phyloP scores from a whole-genome alignment of 371 early-diverging fungal genomes.

The Lichtheimia corymbifera region DNA sequence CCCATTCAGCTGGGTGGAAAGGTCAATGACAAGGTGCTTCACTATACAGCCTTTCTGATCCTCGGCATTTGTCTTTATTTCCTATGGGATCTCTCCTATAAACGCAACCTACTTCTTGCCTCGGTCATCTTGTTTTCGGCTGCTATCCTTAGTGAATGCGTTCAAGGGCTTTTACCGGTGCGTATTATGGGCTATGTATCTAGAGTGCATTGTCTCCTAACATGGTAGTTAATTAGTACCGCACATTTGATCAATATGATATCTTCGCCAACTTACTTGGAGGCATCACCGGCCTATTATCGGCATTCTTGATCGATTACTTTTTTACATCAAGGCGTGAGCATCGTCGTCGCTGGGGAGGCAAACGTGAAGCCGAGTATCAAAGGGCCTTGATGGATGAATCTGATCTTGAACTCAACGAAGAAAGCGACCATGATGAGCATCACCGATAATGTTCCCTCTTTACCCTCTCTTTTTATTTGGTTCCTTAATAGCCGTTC shows the following conservation, averaged over 20 bases:
- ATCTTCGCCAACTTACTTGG: slow-evolving; percentile 49
- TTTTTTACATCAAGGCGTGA: slow-evolving; percentile 24
- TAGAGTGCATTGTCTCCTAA: not conserved
- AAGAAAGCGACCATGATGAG: slow-evolving; percentile 19
- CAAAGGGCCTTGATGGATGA: slow-evolving; percentile 46
- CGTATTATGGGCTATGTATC: not conserved
- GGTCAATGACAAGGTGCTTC: slow-evolving; percentile 48
- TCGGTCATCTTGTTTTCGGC: slow-evolving; percentile 18
- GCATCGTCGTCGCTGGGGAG: slow-evolving; percentile 38
- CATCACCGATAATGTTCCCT: not conserved
- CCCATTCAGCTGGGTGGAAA: slow-evolving; percentile 37
- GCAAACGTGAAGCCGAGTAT: slow-evolving; percentile 42
- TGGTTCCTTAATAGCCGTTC: too few relatives aligned
- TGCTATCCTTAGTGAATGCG: slow-evolving; percentile 42
- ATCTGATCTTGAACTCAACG: slow-evolving; percentile 25
- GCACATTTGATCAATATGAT: slow-evolving; percentile 47
- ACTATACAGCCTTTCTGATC: slow-evolving; percentile 36
- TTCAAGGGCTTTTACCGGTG: slow-evolving; percentile 52
- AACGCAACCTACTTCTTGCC: slow-evolving; percentile 38
- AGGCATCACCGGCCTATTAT: slow-evolving; percentile 28
- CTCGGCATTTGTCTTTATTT: slow-evolving; percentile 39
- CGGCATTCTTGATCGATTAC: slow-evolving; percentile 32
- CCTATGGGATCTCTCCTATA: slow-evolving; percentile 45
- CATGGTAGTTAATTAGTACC: slow-evolving; percentile 30
- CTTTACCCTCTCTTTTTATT: too few relatives aligned